Percentiles rank a stretch among this genome's conserved stretches.
phyloP scores from a whole-genome alignment of 2,329 filamentous ascomycete genomes.

The Ustulina deusta region DNA sequence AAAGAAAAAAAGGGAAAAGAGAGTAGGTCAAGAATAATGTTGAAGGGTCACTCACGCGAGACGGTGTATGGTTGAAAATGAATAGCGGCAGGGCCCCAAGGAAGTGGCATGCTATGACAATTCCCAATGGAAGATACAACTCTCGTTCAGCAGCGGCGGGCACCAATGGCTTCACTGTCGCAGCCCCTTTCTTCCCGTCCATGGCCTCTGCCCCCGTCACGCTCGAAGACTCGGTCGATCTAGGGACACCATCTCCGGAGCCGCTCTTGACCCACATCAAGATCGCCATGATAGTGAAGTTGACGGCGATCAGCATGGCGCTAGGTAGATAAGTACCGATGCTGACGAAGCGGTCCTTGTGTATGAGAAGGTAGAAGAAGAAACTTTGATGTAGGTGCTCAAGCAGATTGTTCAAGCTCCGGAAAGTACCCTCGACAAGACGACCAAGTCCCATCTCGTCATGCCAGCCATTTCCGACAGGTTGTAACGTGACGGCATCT shows the following conservation, averaged over 20 bases:
- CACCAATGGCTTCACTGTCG: conserved; percentile 27
- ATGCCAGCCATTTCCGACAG: conserved; percentile 92
- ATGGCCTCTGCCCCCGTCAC: conserved; percentile 35
- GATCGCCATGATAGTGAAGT: conserved; percentile 96
- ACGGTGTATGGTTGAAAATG: conserved; percentile 81
- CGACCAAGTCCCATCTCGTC: conserved; percentile 97
- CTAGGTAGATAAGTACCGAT: conserved; percentile 97
- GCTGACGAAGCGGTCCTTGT: conserved; percentile 92
- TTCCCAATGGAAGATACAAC: conserved; percentile 77
- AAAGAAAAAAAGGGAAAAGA: not conserved
- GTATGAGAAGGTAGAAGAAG: conserved; percentile 98
- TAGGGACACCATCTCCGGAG: conserved; percentile 53
- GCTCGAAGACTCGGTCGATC: not conserved
- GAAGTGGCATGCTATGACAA: conserved; percentile 80
- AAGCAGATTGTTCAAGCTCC: conserved; percentile 94
- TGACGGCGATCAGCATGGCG: conserved; percentile 95
- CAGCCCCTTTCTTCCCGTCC: conserved; percentile 44
- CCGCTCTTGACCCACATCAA: conserved; percentile 94
- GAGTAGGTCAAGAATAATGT: not conserved
- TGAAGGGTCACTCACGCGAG: conserved; percentile 65
- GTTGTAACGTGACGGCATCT: conserved; percentile 92
- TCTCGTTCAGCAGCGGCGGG: conserved; percentile 66
- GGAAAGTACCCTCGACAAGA: conserved; percentile 88
- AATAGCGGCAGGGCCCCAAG: conserved; percentile 85
- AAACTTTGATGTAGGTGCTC: conserved; percentile 99